Conservation (phyloP, 805 yeast genomes). For the Ogataea chonburiensis region DNA sequence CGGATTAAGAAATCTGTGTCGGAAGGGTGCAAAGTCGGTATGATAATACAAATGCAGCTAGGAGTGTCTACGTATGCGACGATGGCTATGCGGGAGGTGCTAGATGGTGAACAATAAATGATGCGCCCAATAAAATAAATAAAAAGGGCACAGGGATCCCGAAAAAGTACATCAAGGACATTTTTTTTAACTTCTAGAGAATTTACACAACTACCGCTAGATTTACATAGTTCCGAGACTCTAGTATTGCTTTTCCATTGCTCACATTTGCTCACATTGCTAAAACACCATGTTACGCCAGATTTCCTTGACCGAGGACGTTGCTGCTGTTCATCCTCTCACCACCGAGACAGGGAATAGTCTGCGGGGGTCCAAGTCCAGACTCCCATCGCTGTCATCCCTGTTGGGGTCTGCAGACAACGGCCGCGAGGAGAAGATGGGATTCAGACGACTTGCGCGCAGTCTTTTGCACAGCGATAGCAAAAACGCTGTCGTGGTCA, state of each 20-base stretch:
- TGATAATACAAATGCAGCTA: slow-evolving; percentile 71
- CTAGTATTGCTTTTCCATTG: slow-evolving; percentile 9
- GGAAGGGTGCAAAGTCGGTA: slow-evolving; percentile 57
- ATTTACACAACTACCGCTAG: slow-evolving; percentile 7
- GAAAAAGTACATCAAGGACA: slow-evolving; percentile 1
- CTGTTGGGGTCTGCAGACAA: slow-evolving; percentile 22
- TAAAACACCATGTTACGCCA: slow-evolving; percentile 19
- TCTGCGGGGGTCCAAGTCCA: slow-evolving; percentile 15
- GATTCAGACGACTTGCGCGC: slow-evolving; percentile 29
- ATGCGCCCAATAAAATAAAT: slow-evolving; percentile 14
- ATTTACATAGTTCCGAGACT: slow-evolving; percentile 1
- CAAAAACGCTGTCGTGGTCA: slow-evolving; percentile 6
- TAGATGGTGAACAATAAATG: slow-evolving; percentile 66
- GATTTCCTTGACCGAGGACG: slow-evolving; percentile 20
- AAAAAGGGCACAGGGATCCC: slow-evolving; percentile 10
- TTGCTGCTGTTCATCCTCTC: slow-evolving; percentile 15
- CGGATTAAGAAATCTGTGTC: slow-evolving; percentile 33
- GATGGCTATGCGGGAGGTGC: slow-evolving; percentile 90
- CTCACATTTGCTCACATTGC: slow-evolving; percentile 1
- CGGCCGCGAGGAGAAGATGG: slow-evolving; percentile 23
- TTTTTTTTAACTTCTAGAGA: slow-evolving; percentile 3
- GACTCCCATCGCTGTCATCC: slow-evolving; percentile 21
- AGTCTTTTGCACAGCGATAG: slow-evolving; percentile 23
- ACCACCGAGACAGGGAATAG: slow-evolving; percentile 14
- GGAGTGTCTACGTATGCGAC: slow-evolving; percentile 94